Percentiles rank a stretch among this genome's conserved stretches.
phyloP scores from a whole-genome alignment of 2,329 filamentous ascomycete genomes.

The Pseudogymnoascus sp. region DNA sequence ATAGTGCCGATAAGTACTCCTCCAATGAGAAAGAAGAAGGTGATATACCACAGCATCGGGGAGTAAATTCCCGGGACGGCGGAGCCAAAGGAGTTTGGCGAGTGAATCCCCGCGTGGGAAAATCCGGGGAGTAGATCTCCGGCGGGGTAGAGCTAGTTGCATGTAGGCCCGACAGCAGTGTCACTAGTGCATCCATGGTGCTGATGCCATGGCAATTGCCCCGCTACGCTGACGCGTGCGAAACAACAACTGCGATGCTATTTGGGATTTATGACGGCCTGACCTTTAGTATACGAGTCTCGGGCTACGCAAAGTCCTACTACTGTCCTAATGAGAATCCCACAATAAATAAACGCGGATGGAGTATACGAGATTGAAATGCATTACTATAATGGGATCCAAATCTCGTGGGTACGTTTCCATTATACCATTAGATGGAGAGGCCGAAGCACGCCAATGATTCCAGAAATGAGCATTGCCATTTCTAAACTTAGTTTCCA shows the following conservation, averaged over 20 bases:
- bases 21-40: background rate
- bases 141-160: background rate
- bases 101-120: background rate
- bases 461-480: background rate
- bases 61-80: background rate
- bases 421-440: background rate
- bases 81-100: background rate
- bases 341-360: background rate
- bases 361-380: background rate
- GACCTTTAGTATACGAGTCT: background rate
- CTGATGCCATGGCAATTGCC: background rate
- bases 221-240: background rate
- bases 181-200: background rate
- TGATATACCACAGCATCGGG: background rate
- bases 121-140: background rate
- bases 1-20: background rate
- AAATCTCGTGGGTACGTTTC: background rate
- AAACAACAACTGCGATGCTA: background rate
- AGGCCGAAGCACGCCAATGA: background rate
- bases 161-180: background rate
- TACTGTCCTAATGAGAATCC: background rate
- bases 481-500: background rate
- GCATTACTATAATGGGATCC: background rate
- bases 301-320: background rate
- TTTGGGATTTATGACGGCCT: background rate